Conservation (phyloP, 305 asterid species). For the Plantago rigida region DNA sequence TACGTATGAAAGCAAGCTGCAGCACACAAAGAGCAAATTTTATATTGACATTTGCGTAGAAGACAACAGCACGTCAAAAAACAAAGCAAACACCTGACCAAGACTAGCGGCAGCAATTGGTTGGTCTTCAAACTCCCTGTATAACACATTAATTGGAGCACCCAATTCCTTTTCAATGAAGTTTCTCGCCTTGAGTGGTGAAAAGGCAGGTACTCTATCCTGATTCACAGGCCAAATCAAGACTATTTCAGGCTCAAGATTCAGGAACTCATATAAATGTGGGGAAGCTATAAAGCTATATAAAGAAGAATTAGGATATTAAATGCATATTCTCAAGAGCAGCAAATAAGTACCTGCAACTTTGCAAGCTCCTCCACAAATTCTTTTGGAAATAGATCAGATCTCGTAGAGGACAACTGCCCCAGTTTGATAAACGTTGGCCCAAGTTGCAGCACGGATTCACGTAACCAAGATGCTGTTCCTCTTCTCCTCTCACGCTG, state of each 20-base stretch:
- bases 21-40: neutral
- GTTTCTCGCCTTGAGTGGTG: constrained; percentile 58
- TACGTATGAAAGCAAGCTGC: too few species aligned
- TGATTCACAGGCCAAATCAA: constrained; percentile 32
- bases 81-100: constrained; percentile 81
- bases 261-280: constrained; percentile 10
- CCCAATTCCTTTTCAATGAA: constrained; percentile 79
- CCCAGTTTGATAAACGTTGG: constrained; percentile 95
- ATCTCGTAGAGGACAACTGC: constrained; percentile 83
- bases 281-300: constrained; percentile 10
- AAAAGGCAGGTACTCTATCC: constrained; percentile 95
- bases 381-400: constrained; percentile 84
- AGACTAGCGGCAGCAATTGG: constrained; percentile 99
- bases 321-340: neutral
- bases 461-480: constrained; percentile 90
- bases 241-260: constrained; percentile 5
- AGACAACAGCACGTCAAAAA: constrained; percentile 18
- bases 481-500: constrained; percentile 54
- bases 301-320: neutral
- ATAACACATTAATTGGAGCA: constrained; percentile 54
- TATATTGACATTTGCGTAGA: neutral
- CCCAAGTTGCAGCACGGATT: constrained; percentile 78
- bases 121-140: constrained; percentile 72
- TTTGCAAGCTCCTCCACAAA: constrained; percentile 91
- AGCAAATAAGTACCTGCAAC: constrained; percentile 54